Evolutionary conservation across 805 yeast species (phyloP).

Genomic region (Ogataea degrootiae): DNA sequence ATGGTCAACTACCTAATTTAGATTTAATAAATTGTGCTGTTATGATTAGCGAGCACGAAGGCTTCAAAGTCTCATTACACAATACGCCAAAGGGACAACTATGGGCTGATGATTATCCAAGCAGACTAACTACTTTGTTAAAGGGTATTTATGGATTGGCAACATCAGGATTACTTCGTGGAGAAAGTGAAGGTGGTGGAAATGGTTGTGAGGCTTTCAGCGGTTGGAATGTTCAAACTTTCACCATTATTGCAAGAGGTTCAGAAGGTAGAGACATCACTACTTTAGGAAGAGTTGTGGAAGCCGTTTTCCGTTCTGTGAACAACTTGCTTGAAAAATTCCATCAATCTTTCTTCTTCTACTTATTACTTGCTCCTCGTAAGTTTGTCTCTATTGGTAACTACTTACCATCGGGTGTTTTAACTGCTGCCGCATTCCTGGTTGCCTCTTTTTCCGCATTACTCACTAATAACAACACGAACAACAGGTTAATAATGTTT

Average conservation of each 20-base stretch:
- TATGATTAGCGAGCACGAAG: conserved; percentile 71
- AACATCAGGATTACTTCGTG: conserved; percentile 53
- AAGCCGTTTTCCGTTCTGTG: conserved; percentile 80
- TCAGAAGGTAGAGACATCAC: conserved; percentile 69
- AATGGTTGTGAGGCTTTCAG: conserved; percentile 88
- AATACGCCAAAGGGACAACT: conserved; percentile 45
- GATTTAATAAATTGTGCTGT: conserved; percentile 83
- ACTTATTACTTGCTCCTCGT: conserved; percentile 71
- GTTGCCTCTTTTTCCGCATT: conserved; percentile 59
- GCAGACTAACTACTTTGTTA: conserved; percentile 54
- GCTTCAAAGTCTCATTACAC: conserved; percentile 64
- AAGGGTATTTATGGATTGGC: conserved; percentile 68
- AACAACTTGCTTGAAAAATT: conserved; percentile 91
- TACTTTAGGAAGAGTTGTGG: conserved; percentile 85
- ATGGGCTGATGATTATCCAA: conserved; percentile 41
- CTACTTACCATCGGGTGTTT: conserved; percentile 80
- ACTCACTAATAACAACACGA: conserved; percentile 38
- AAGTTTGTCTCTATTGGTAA: conserved; percentile 90
- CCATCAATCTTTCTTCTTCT: conserved; percentile 95
- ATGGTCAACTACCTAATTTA: conserved; percentile 93
- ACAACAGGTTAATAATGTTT: conserved; percentile 7
- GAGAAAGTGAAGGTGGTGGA: conserved; percentile 19
- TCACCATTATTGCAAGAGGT: conserved; percentile 65
- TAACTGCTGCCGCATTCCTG: conserved; percentile 64
- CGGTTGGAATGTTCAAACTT: conserved; percentile 93